Percentiles rank a stretch among this genome's conserved stretches.
phyloP scores from a whole-genome alignment of 2,329 filamentous ascomycete genomes.

The Verticillium tricorpus region DNA sequence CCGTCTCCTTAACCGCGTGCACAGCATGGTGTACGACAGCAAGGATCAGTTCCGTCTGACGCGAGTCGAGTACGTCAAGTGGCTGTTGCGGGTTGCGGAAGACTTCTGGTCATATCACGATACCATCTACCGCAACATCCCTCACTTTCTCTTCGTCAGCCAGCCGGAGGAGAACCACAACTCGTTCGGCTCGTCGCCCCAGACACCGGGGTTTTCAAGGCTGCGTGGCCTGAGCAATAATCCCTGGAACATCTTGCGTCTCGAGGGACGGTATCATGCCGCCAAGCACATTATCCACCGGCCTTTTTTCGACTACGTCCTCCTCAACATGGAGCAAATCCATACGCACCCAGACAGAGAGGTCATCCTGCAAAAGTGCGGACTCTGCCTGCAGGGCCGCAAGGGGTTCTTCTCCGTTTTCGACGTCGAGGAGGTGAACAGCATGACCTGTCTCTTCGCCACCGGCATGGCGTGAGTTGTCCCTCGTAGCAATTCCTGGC shows the following conservation, averaged over 20 bases:
- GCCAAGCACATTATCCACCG: slow-evolving; percentile 25
- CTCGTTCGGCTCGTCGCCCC: not conserved
- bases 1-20: slow-evolving; percentile 22
- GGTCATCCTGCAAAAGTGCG: slow-evolving; percentile 15
- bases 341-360: slow-evolving; percentile 17
- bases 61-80: slow-evolving; percentile 17
- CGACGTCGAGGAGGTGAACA: slow-evolving; percentile 19
- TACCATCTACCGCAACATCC: slow-evolving; percentile 22
- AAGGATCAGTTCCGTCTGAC: slow-evolving; percentile 19
- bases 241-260: slow-evolving; percentile 22
- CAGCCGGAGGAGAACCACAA: slow-evolving; percentile 2
- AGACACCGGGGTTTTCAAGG: slow-evolving; percentile 9
- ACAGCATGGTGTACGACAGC: slow-evolving; percentile 22
- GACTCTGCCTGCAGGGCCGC: slow-evolving; percentile 18
- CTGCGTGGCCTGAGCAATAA: slow-evolving; percentile 16
- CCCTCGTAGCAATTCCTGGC: not conserved
- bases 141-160: slow-evolving; percentile 17
- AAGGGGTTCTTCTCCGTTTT: slow-evolving; percentile 22
- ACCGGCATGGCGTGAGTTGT: slow-evolving; percentile 23
- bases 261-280: slow-evolving; percentile 23
- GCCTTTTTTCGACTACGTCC: slow-evolving; percentile 21
- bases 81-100: slow-evolving; percentile 18
- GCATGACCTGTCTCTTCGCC: slow-evolving; percentile 20
- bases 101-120: slow-evolving; percentile 21
- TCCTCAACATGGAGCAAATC: slow-evolving; percentile 19